A percentile compares a stretch with the other conserved stretches of the same genome.
Conservation (phyloP, 1,284 basidiomycete genomes). For the Leucoagaricus sp. region DNA sequence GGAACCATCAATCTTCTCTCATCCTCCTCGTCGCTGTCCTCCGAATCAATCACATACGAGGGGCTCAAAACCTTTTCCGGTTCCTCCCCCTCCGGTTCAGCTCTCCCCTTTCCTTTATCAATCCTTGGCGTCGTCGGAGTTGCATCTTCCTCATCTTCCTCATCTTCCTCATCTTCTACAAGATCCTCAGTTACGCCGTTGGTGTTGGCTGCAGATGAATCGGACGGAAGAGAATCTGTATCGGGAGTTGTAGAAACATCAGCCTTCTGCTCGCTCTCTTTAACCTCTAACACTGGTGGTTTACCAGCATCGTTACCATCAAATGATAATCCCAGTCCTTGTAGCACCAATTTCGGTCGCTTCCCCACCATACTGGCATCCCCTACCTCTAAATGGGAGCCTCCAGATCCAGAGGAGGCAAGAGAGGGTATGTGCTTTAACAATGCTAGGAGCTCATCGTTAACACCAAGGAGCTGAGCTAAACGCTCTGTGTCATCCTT, state of each 20-base stretch:
- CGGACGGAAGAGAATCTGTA: background rate
- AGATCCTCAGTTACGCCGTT: slow-evolving; percentile 2
- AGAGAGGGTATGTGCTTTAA: slow-evolving; percentile 42
- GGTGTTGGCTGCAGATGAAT: background rate
- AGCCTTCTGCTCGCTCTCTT: background rate
- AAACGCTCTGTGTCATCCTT: slow-evolving; percentile 56
- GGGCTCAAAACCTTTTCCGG: slow-evolving; percentile 72
- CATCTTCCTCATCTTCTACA: slow-evolving; percentile 22
- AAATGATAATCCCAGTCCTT: slow-evolving; percentile 49
- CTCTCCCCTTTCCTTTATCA: slow-evolving; percentile 76
- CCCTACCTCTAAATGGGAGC: background rate
- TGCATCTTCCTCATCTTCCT: slow-evolving; percentile 36
- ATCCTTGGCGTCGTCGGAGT: slow-evolving; percentile 58
- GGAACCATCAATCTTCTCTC: slow-evolving; percentile 29
- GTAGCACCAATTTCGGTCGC: slow-evolving; percentile 37
- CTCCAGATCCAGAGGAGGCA: background rate
- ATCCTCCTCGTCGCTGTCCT: slow-evolving; percentile 57
- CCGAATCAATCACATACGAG: slow-evolving; percentile 61
- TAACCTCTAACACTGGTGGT: background rate
- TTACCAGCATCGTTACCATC: slow-evolving; percentile 17
- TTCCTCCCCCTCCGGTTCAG: slow-evolving; percentile 65
- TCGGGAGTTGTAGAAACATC: background rate
- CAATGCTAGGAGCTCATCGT: slow-evolving; percentile 66
- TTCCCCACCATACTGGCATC: slow-evolving; percentile 10
- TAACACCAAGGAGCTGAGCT: slow-evolving; percentile 69